phyloP scores from a whole-genome alignment of 768 basidiomycete species.

The Pulveroboletus sp. region DNA sequence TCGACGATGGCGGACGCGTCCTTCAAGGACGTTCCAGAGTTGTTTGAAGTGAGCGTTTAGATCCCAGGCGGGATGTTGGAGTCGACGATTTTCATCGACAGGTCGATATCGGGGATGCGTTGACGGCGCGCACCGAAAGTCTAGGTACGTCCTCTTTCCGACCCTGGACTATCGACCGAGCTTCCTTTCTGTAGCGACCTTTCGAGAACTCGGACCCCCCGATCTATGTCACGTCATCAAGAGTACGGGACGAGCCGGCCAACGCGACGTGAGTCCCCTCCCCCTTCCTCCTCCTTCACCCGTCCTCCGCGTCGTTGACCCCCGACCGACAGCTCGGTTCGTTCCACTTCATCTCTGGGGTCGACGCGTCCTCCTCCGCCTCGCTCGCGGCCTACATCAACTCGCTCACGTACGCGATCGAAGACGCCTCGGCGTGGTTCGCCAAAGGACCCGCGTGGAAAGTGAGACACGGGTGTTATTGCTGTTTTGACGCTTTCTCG shows the following conservation, averaged over 20 bases:
- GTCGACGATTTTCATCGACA: conserved; percentile 26
- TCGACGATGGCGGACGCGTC: conserved; percentile 59
- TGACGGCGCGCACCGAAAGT: conserved; percentile 87
- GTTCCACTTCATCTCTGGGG: conserved; percentile 97
- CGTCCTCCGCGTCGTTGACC: too few relatives aligned
- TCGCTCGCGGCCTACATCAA: conserved; percentile 98
- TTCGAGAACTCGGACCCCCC: conserved; percentile 95
- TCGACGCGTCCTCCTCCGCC: conserved; percentile 96
- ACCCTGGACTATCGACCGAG: neutral
- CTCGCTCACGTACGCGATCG: conserved; percentile 93
- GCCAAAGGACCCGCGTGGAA: conserved; percentile 82
- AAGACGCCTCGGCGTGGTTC: conserved; percentile 91
- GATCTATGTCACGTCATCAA: conserved; percentile 96
- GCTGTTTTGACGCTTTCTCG: conserved; percentile 98
- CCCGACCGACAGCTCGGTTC: conserved; percentile 94
- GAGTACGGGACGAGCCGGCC: conserved; percentile 75
- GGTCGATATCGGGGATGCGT: conserved; percentile 87
- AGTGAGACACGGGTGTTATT: conserved; percentile 89
- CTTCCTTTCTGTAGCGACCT: conserved; percentile 60
- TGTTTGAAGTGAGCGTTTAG: conserved; percentile 73
- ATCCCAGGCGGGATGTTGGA: neutral
- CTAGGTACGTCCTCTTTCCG: conserved; percentile 58
- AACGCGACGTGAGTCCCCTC: conserved; percentile 70
- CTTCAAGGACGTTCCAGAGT: conserved; percentile 92
- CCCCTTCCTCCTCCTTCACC: neutral